Base-by-base conservation (phyloP, 768 basidiomycete species). In the Serendipita sp. region DNA sequence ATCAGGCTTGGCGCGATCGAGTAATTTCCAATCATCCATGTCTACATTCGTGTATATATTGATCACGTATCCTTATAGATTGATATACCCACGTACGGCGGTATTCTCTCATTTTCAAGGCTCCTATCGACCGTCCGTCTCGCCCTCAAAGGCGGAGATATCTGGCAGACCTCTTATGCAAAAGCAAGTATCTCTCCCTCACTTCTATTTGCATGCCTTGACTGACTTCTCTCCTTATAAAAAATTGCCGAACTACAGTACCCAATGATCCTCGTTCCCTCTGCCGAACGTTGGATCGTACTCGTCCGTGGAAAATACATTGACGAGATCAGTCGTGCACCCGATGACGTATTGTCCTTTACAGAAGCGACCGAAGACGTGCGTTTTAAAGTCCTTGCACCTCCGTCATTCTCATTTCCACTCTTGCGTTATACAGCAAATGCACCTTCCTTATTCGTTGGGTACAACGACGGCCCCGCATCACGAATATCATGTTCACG, bases 261-360 rank as follows among this genome's bases (percentile, higher is more conserved):
- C 30, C 53, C 53, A 2, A 58, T 58, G 53, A 33, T 33, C 9
- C 22, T 28, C 3, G 31, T 58, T 5, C 53, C 53, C 9, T n/a
- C 26, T n/a, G 4, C 17, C 20, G 30, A 33, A n/a, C 24, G n/a
- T 11, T 58, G 53, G 53, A 9, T 9, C 9, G 24, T 58, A 13
- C 17, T 58, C 53, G 53, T 34, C 17, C 53, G 33, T 26, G 31
- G 53, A 22, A 33, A 58, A 58, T 58, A 24, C 20, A 61, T 69
- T 4, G 70, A 71, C 20, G 70, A 71, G 20, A 13, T 71, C 4
- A 43, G 64, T n/a, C 64, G 62, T 31, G 65, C 67, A 13, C 63
- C 68, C 0, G 69, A 69, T 14, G 63, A 68, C 34, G 65, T 64
- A 20, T 26, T 69, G 16, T 70, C 66, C 14, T 53, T 65, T 9